Base-by-base conservation (phyloP, 2,329 filamentous ascomycete species). In the Nemania sp. region DNA sequence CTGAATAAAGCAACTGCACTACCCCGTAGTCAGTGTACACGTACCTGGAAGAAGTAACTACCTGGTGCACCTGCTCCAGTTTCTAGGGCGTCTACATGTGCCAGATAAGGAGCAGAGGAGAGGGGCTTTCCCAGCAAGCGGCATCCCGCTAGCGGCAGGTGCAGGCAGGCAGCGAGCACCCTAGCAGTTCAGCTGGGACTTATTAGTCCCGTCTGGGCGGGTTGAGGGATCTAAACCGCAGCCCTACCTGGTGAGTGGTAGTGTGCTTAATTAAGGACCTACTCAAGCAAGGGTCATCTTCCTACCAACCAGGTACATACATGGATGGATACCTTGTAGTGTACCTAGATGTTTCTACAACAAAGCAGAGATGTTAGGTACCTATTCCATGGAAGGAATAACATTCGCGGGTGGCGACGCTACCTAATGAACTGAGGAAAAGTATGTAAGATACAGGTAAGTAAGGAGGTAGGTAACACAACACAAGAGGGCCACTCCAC, bases 311-410 rank as follows among this genome's bases (percentile, higher is more conserved):
- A 4, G 25, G 4, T 29, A 7, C 25, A 29, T 29, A 29, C 25
- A 29, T 29, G 25, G 25, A 29, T 29, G 25, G 4, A 4, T 29
- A 29, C 25, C 25, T 29, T 4, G 4, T 29, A 29, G 7, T 29
- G 3, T 29, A 7, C 25, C 3, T 29, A 29, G 25, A 29, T 43
- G 29, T 29, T 9, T 20, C 40, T 25, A 37, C 20, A 45, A 42
- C 51, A 29, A 59, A 51, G 57, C 57, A 59, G 51, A 55, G 20
- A 20, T n/a, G n/a, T n/a, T n/a, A n/a, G n/a, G n/a, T n/a, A n/a
- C n/a, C 39, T n/a, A 50, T 40, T 59, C 32, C 32, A 29, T 29
- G 29, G 12, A 29, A 37, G 29, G 12, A 35, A 43, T 54, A n/a
- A 20, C 25, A 20, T 25, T 45, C n/a, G n/a, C n/a, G n/a, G n/a